Evolutionary conservation across 2,329 filamentous ascomycete genomes (phyloP), one percentile per base, ranked within the genome.

Genomic region (Reticulascus tulasneorum): DNA sequence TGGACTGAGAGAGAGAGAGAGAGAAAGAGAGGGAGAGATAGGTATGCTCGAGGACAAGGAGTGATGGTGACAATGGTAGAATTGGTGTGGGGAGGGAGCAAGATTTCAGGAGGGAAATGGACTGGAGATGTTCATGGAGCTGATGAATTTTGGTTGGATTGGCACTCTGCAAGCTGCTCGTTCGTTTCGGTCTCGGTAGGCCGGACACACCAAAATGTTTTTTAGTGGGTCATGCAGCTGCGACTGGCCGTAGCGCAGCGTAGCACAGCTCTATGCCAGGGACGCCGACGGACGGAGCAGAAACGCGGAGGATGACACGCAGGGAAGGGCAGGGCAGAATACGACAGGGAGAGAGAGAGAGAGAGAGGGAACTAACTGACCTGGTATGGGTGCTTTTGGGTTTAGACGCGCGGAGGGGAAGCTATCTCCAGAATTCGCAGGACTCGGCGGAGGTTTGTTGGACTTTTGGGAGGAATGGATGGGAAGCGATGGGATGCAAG

Each of bases 191-290:
- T n/a, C n/a, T 36, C 42, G 36, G 42, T 21, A 47, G 40, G n/a
- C 37, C 40, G 42, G 36, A 42, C 47, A 40, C 40, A 41, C 33
- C 47, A 44, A 46, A 47, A 50, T n/a, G 44, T 47, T 46, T 38
- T 45, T 40, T 41, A 47, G 51, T 48, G 51, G 45, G 33, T 9
- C 38, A 26, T 31, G 24, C 25, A 37, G 37, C 24, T 42, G 40
- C n/a, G n/a, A n/a, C n/a, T n/a, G n/a, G n/a, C n/a, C n/a, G n/a
- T n/a, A n/a, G n/a, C n/a, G n/a, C n/a, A n/a, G 37, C 40, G 37
- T 40, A 40, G 40, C 40, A 31, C 40, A 42, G 40, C 40, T 42
- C 40, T 31, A 28, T 40, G 32, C 20, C 23, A 21, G 27, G 21
- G 18, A 37, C 32, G 37, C 21, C n/a, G 40, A 33, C 28, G 30